Conservation (phyloP, 1,139 yeast species). For the Ogataea hybrid region DNA sequence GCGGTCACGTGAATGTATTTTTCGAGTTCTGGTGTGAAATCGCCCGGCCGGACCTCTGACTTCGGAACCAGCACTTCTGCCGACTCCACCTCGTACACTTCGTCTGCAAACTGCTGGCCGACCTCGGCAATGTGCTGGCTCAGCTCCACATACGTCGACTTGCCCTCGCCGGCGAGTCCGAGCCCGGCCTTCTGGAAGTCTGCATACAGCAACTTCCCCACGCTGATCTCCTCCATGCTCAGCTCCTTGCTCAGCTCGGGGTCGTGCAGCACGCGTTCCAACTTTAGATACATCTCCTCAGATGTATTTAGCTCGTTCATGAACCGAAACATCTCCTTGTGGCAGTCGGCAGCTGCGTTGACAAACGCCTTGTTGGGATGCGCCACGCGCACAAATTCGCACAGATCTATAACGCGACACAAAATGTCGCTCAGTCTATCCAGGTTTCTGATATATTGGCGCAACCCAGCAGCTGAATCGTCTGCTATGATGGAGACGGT, state of each 20-base stretch:
- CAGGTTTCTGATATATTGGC: constrained; percentile 58
- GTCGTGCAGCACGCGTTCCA: constrained; percentile 54
- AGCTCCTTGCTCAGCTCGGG: constrained; percentile 40
- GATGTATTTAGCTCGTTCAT: constrained; percentile 93
- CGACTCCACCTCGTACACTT: constrained; percentile 45
- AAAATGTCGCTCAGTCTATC: constrained; percentile 86
- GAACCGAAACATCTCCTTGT: constrained; percentile 85
- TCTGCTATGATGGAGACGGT: constrained; percentile 56
- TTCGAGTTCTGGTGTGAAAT: constrained; percentile 22
- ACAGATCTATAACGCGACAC: constrained; percentile 91
- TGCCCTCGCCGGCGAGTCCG: constrained; percentile 63
- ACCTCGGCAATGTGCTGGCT: constrained; percentile 79
- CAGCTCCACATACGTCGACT: constrained; percentile 69
- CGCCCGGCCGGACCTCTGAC: constrained; percentile 24
- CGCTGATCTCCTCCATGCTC: constrained; percentile 72
- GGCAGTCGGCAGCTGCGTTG: constrained; percentile 83
- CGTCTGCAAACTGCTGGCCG: constrained; percentile 76
- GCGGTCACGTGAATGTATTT: constrained; percentile 21
- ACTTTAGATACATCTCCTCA: constrained; percentile 61
- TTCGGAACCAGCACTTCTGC: constrained; percentile 30
- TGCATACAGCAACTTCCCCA: constrained; percentile 73
- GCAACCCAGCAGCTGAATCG: constrained; percentile 43
- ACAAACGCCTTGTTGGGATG: constrained; percentile 77
- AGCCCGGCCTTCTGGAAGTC: constrained; percentile 94
- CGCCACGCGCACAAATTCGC: constrained; percentile 86